Evolutionary conservation across 2,329 filamentous ascomycete species (phyloP).

Genomic region (Arthrocladium fulminans): DNA sequence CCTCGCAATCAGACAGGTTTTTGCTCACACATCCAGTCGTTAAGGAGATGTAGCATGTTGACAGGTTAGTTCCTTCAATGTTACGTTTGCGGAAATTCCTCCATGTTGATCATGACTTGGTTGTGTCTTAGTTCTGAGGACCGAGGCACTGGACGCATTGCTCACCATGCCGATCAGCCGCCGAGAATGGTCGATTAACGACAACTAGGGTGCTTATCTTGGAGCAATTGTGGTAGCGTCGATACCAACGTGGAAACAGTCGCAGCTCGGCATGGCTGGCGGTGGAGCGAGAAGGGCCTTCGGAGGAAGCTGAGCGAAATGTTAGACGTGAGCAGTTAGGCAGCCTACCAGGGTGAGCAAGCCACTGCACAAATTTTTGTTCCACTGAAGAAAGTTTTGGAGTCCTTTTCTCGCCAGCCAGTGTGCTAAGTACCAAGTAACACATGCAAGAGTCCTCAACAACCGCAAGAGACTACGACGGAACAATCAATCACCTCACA

Average conservation of each 20-base stretch:
- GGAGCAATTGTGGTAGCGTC: neutral
- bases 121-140: neutral
- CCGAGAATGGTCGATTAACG: neutral
- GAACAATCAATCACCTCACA: neutral
- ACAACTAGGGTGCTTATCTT: neutral
- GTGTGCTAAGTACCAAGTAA: neutral
- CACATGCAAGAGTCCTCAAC: constrained; percentile 8
- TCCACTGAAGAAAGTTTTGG: neutral
- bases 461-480: neutral
- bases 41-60: too few species aligned
- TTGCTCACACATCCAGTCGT: neutral
- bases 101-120: neutral
- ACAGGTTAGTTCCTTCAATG: too few species aligned
- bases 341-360: constrained; percentile 1
- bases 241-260: neutral
- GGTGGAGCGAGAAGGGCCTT: neutral
- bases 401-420: neutral
- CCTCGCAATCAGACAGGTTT: neutral
- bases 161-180: neutral
- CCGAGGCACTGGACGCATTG: neutral
- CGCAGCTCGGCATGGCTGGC: neutral
- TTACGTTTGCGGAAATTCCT: neutral
- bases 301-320: neutral
- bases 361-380: constrained; percentile 1
- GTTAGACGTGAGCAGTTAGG: neutral